Base-by-base conservation (phyloP, 176 grass and related monocot species). In the Rhynchospora breviuscula region DNA sequence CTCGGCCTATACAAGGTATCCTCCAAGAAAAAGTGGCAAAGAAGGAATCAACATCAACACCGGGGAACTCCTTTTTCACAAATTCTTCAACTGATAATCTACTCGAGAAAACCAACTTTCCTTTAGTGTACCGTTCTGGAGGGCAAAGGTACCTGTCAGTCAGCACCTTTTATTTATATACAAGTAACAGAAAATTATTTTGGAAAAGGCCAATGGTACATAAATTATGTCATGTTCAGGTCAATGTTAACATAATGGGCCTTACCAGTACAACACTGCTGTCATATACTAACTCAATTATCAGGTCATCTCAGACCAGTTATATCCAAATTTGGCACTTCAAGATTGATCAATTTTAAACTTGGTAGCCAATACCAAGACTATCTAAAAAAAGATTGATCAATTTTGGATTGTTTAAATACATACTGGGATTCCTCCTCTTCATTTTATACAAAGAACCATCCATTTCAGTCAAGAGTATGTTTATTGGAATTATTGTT, bases 11-110 rank as follows among this genome's bases (percentile, higher is more conserved):
- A 83, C 67, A 67, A 91, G 96, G 92, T 76, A 98, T 92, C 81
- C 54, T 91, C 96, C 93, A 98, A 79, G 89, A 91, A 85, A 98
- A 98, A 79, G 87, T 90, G 63, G 93, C 88, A 87, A 98, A 98
- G 80, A 98, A 95, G 83, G 82, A 85, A 76, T 54, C 67, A 57
- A 88, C 67, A 86, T 95, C 93, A 68, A 83, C 67, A 54, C 88
- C 60, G 18, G 91, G 91, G 85, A 89, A 93, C 45, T 93, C 91
- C 81, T 81, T 89, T 84, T 86, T 89, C 49, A 98, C 81, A 90
- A 91, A 98, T 65, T 95, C 92, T 89, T 89, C 87, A 46, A 93
- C 78, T 54, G 88, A 86, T 80, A 81, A 52, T 88, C 33, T 98
- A 87, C 95, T 95, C 26, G 66, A 82, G 76, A 98, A 92, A 85